Conservation (phyloP, 2,329 filamentous ascomycete genomes). For the Chaetomium strumarium region DNA sequence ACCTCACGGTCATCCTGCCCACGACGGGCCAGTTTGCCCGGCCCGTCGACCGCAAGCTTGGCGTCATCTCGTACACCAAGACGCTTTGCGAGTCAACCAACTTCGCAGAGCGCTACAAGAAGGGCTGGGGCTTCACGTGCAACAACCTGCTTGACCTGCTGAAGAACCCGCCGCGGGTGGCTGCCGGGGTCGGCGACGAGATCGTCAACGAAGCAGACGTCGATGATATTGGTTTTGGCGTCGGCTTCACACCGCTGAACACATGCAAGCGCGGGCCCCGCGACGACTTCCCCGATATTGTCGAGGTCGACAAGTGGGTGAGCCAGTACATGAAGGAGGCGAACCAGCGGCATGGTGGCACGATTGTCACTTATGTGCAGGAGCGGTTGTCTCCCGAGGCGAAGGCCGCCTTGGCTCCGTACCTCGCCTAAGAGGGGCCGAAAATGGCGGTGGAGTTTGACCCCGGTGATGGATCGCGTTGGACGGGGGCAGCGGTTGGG, state of each 20-base stretch:
- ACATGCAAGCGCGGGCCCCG: slow-evolving; percentile 70
- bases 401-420: slow-evolving; percentile 46
- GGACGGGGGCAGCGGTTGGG: no score
- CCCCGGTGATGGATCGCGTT: no score
- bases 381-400: slow-evolving; percentile 62
- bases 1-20: slow-evolving; percentile 78
- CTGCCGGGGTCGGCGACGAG: slow-evolving; percentile 62
- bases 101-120: slow-evolving; percentile 75
- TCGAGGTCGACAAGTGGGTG: slow-evolving; percentile 81
- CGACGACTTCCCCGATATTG: slow-evolving; percentile 83
- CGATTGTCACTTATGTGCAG: slow-evolving; percentile 64
- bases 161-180: slow-evolving; percentile 73
- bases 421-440: slow-evolving; percentile 38
- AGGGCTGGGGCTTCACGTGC: slow-evolving; percentile 88
- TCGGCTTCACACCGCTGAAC: slow-evolving; percentile 89
- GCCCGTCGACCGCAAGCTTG: slow-evolving; percentile 86
- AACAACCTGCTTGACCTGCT: slow-evolving; percentile 84
- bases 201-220: slow-evolving; percentile 82
- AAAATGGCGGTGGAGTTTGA: not conserved
- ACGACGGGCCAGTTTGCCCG: slow-evolving; percentile 83
- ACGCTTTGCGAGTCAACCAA: slow-evolving; percentile 79
- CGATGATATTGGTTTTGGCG: slow-evolving; percentile 89
- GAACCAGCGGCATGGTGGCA: slow-evolving; percentile 65
- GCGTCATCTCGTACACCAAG: slow-evolving; percentile 89
- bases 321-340: slow-evolving; percentile 69